Evolutionary conservation across 2,329 filamentous ascomycete genomes (phyloP), one percentile per base, ranked within the genome.

Genomic region (Diaporthe citrichinensis): DNA sequence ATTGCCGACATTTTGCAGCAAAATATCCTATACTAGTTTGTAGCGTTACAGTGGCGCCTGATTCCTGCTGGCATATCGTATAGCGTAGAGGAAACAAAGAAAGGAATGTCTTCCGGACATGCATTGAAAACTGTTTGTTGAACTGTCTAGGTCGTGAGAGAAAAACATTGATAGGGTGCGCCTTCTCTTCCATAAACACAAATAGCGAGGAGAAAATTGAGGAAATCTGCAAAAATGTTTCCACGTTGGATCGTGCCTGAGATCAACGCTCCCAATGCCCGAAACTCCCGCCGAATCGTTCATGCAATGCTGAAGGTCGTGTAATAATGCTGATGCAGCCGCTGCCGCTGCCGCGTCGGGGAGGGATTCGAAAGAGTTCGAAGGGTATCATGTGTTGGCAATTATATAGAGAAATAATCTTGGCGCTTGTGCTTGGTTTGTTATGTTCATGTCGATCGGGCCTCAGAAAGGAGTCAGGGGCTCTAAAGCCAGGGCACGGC

Each of bases 391-490:
- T 74, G 72, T 69, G 57, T 58, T 71, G 49, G 69, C 68, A 62
- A 73, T 74, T 71, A 74, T 58, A 74, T 76, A 74, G 74, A 71
- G 46, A 36, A 49, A 73, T 61, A 28, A 46, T 71, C 23, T 36
- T 73, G 23, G 31, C 57, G 51, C 36, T 23, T 49, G 53, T 25
- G 55, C 39, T 46, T 28, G 55, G 36, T 39, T 44, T 58, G 14
- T 23, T 69, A 25, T 34, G 31, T 34, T 34, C 34, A 14, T 58
- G 49, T 41, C 4, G 15, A 1, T n/a, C n/a, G 44, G 44, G 65
- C 31, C 55, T 81, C 74, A 82, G 57, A 82, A 82, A 4, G 80
- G 80, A n/a, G 79, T 78, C 25, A 82, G 12, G 2, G 74, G 76
- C 46, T 78, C 76, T 6, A 75, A 15, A 12, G 69, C 76, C 10